Evolutionary conservation across 352 stramenopile species (phyloP), one percentile per base, ranked within the genome.

Genomic region (Pythium rishiriense): DNA sequence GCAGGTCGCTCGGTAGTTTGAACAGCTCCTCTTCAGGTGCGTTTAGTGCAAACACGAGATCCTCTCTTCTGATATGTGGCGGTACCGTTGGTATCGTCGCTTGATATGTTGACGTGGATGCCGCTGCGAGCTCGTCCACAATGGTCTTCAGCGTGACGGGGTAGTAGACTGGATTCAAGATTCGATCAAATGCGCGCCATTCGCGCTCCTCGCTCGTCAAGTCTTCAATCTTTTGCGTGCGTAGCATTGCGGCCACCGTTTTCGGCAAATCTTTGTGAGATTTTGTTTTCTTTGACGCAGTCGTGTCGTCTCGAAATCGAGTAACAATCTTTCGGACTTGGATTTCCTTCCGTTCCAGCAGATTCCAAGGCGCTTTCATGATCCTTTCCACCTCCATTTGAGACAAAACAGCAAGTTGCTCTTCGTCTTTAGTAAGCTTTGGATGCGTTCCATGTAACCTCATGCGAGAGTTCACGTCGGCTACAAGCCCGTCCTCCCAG

Each of bases 131-230:
- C 19, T 69, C 59, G 2, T 66, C 45, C 0, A 75, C 66, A 1
- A 90, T 63, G 39, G 69, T 74, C 51, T 81, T 78, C 25, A 90
- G 58, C 29, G 81, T 79, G 29, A 69, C 46, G 3, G 85, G 72
- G 50, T 93, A 91, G 66, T 89, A 89, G 19, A 75, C 73, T 4
- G 86, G 82, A 54, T 94, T 86, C 31, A 94, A 50, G 9, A 94
- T 9, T 45, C 87, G 76, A 50, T 94, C 86, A 55, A 86, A 85
- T 19, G 76, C 55, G 4, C 80, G 70, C 83, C 84, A 94, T 48
- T 90, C 86, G 22, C 76, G 74, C 57, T 94, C 81, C 29, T 94
- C 84, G 0, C 49, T 55, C 19, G 75, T 88, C 21, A 94, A 54
- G 28, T 90, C 76, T 0, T 53, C 76, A 21, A 62, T 58, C 33